These are phyloP conservation scores for Aspergillus aculeatus DNA, from an alignment of 2,329 filamentous ascomycete genomes.

Conservation along the genomic window DNA sequence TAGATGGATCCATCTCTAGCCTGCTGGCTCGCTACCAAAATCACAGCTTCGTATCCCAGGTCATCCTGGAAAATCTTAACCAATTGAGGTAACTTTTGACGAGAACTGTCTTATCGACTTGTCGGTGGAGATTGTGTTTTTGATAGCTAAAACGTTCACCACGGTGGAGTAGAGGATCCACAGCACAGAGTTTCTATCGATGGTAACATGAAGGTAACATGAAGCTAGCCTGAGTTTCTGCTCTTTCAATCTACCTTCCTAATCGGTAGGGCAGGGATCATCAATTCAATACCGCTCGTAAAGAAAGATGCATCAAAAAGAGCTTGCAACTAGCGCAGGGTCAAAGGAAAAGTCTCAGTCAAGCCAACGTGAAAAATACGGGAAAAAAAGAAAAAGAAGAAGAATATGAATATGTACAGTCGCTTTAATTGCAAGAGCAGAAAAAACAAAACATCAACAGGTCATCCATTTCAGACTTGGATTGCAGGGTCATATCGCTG, in stretches of 20 bases:
- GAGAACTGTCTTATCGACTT: background rate
- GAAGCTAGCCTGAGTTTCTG: too few species aligned
- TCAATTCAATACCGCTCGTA: too few species aligned
- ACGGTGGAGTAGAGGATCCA: background rate
- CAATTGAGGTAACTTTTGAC: background rate
- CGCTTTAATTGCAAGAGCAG: background rate
- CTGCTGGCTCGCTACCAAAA: background rate
- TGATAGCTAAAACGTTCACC: background rate
- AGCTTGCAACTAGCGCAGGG: too few species aligned
- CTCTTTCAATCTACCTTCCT: too few species aligned
- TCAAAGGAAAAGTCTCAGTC: too few species aligned
- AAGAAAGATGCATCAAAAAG: too few species aligned
- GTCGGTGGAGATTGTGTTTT: background rate
- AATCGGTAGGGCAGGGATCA: too few species aligned
- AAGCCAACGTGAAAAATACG: too few species aligned
- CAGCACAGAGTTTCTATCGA: background rate
- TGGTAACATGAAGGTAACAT: background rate
- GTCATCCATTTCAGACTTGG: background rate
- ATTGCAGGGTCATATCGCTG: background rate
- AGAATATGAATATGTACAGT: background rate
- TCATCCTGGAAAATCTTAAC: background rate
- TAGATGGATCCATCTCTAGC: background rate
- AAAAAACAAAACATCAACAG: background rate
- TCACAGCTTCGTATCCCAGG: background rate
- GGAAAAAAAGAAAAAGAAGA: too few species aligned